Evolutionary conservation across 2,329 filamentous ascomycete species (phyloP).

Genomic region (Penicillium decumbens): DNA sequence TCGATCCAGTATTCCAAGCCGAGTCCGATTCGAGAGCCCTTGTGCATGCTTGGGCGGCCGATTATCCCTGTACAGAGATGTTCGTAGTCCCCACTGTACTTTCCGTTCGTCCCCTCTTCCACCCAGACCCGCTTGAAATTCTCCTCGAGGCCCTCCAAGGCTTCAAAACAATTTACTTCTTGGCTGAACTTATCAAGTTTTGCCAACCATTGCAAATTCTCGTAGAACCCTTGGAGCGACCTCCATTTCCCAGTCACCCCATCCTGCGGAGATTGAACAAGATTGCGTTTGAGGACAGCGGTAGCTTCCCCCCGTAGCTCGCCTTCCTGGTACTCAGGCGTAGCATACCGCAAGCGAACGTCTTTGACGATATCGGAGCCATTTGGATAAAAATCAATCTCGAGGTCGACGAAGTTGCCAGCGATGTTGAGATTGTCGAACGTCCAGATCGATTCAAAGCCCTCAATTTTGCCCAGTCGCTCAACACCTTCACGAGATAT

Average conservation of each 20-base stretch:
- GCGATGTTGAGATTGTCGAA: slow-evolving; percentile 45
- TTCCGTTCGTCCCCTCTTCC: slow-evolving; percentile 35
- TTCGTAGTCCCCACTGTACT: slow-evolving; percentile 31
- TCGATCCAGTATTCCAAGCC: slow-evolving; percentile 43
- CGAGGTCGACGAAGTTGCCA: slow-evolving; percentile 45
- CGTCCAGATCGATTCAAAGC: slow-evolving; percentile 46
- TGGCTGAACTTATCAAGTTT: slow-evolving; percentile 43
- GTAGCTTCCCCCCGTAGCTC: slow-evolving; percentile 43
- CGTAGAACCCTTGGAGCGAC: slow-evolving; percentile 37
- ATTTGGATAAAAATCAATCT: slow-evolving; percentile 42
- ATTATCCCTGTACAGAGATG: slow-evolving; percentile 41
- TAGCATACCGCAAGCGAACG: slow-evolving; percentile 43
- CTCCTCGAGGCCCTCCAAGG: slow-evolving; percentile 42
- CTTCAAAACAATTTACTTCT: slow-evolving; percentile 46
- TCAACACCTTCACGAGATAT: slow-evolving; percentile 44
- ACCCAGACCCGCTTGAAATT: slow-evolving; percentile 43
- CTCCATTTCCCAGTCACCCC: slow-evolving; percentile 35
- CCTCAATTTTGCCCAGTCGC: slow-evolving; percentile 40
- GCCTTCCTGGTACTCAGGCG: slow-evolving; percentile 38
- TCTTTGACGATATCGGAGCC: slow-evolving; percentile 40
- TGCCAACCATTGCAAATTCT: slow-evolving; percentile 44
- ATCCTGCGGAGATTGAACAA: slow-evolving; percentile 33
- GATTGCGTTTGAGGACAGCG: slow-evolving; percentile 39
- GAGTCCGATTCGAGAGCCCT: slow-evolving; percentile 37
- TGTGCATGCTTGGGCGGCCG: slow-evolving; percentile 42